A percentile compares a stretch with the other conserved stretches of the same genome.
These are phyloP conservation scores for Sporothrix pseudoabietina DNA, from an alignment of 2,329 filamentous ascomycete genomes.

Conservation along the genomic window DNA sequence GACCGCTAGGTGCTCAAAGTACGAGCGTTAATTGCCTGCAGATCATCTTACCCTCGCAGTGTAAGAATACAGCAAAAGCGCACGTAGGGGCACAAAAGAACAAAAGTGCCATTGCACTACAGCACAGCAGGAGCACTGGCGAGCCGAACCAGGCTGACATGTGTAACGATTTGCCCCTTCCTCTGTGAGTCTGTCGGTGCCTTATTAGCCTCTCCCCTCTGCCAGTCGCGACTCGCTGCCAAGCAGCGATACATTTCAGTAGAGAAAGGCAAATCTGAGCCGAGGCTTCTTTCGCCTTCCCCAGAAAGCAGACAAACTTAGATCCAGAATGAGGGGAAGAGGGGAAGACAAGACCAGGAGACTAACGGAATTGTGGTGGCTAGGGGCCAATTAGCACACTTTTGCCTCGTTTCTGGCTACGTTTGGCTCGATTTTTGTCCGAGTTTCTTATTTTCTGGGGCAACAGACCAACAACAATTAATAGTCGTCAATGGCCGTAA, in stretches of 20 bases:
- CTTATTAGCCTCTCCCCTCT: not conserved
- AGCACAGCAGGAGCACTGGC: too few relatives aligned
- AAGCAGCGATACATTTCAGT: not conserved
- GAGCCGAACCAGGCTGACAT: not conserved
- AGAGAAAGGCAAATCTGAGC: not conserved
- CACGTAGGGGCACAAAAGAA: too few relatives aligned
- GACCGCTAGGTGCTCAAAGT: not conserved
- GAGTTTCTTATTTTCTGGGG: not conserved
- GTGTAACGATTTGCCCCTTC: not conserved
- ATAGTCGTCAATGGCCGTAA: too few relatives aligned
- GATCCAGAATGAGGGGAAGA: slow-evolving; percentile 3
- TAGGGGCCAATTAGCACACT: not conserved
- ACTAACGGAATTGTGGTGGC: not conserved
- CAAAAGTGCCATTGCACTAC: too few relatives aligned
- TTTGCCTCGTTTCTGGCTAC: not conserved
- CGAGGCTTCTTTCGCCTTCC: not conserved
- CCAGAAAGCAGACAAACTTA: not conserved
- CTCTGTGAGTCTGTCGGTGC: not conserved
- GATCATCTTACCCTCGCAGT: not conserved
- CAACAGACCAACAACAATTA: not conserved
- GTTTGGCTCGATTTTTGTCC: not conserved
- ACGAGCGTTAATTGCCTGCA: not conserved
- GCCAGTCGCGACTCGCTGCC: not conserved
- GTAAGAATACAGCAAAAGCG: too few relatives aligned
- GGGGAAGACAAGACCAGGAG: too few relatives aligned